phyloP scores from a whole-genome alignment of 108 stramenopile genomes.

The Fragilaria crotonensis region DNA sequence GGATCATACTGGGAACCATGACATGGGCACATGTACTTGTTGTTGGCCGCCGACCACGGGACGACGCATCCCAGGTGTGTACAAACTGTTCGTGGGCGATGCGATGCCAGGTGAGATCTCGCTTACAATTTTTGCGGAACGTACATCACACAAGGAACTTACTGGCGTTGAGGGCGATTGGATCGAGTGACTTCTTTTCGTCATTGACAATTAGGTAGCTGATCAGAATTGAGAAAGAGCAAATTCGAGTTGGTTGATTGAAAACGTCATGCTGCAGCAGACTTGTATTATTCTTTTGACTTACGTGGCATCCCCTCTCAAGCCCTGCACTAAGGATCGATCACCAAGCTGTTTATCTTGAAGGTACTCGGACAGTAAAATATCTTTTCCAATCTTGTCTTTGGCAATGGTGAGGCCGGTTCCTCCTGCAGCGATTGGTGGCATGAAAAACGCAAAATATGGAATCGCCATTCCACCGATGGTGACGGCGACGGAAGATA shows the following conservation, averaged over 20 bases:
- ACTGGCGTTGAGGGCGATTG: conserved; percentile 76
- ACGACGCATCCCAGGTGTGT: conserved; percentile 99
- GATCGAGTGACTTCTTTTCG: conserved; percentile 80
- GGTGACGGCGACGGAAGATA: conserved; percentile 85
- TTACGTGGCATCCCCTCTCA: conserved; percentile 96
- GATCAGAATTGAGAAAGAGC: neutral
- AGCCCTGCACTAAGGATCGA: conserved; percentile 90
- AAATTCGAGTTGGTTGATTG: conserved; percentile 4
- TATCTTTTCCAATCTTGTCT: conserved; percentile 90
- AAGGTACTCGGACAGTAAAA: conserved; percentile 84
- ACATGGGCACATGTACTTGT: conserved; percentile 99
- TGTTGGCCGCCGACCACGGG: conserved; percentile 94
- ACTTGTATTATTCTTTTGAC: no score
- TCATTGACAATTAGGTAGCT: conserved; percentile 96
- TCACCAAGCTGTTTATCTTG: conserved; percentile 76
- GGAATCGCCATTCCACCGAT: conserved; percentile 91
- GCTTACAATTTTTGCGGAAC: neutral
- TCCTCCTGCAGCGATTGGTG: conserved; percentile 85
- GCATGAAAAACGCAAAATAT: conserved; percentile 94
- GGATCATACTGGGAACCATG: conserved; percentile 97
- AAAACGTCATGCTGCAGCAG: conserved; percentile 8
- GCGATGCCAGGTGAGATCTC: neutral
- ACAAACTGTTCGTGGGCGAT: conserved; percentile 57
- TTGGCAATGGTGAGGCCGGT: conserved; percentile 79
- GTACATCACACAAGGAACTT: conserved; percentile 10